phyloP scores from a whole-genome alignment of 192 early-diverging fungal species.

The Gonapodya sp. region DNA sequence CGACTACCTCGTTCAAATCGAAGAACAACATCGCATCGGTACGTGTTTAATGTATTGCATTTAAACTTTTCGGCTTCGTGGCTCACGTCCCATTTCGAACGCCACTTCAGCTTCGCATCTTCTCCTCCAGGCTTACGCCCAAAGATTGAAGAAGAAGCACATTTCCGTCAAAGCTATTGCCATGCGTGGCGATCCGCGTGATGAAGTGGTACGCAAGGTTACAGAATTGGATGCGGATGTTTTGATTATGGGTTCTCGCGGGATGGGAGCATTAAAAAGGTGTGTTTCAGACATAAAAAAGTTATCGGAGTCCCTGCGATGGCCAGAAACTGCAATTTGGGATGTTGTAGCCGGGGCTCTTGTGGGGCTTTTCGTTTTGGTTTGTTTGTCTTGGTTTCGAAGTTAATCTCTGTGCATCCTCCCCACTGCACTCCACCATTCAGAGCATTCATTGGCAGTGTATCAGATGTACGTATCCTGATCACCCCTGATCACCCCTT shows the following conservation, averaged over 20 bases:
- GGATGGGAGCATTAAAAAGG: slow-evolving; percentile 42
- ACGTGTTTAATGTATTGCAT: no score
- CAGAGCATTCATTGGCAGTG: background rate
- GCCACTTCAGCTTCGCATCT: background rate
- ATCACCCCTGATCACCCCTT: background rate
- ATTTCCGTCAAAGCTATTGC: slow-evolving; percentile 32
- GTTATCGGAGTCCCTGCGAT: no score
- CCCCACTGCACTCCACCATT: background rate
- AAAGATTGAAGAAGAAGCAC: slow-evolving; percentile 11
- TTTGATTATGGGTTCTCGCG: slow-evolving; percentile 52
- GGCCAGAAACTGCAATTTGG: no score
- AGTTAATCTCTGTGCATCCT: background rate
- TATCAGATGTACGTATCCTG: background rate
- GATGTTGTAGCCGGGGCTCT: no score
- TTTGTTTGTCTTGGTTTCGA: no score
- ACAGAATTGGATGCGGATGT: slow-evolving; percentile 43
- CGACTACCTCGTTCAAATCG: slow-evolving; percentile 20
- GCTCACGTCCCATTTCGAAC: background rate
- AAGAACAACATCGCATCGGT: slow-evolving; percentile 19
- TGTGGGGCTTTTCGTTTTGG: no score
- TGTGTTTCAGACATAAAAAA: background rate
- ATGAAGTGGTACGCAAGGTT: slow-evolving; percentile 50
- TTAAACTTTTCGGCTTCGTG: background rate
- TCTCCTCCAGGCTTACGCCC: slow-evolving; percentile 20
- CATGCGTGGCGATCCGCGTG: slow-evolving; percentile 49